Conservation (phyloP, 192 early-diverging fungal genomes). For the Podila epigama region DNA sequence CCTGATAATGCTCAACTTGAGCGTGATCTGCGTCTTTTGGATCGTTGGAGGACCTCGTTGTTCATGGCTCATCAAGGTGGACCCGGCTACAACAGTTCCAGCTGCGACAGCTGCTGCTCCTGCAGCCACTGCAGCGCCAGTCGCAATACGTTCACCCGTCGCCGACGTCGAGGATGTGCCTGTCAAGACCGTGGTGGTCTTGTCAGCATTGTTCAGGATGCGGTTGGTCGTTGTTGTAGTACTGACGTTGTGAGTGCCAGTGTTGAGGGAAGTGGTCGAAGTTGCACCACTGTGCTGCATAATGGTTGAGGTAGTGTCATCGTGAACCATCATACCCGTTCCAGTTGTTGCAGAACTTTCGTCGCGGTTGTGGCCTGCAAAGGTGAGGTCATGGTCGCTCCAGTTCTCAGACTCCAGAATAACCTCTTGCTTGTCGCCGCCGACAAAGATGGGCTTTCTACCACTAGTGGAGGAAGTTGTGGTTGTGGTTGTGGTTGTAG, state of each 20-base stretch:
- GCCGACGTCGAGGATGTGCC: background rate
- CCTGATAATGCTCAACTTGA: conserved; percentile 36
- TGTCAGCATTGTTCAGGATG: background rate
- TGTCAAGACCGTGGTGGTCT: background rate
- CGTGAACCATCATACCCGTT: background rate
- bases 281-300: conserved; percentile 11
- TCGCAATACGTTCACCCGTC: background rate
- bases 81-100: background rate
- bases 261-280: conserved; percentile 1
- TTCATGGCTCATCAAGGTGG: background rate
- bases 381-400: background rate
- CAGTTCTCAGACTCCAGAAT: background rate
- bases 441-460: background rate
- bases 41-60: conserved; percentile 3
- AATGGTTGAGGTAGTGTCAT: conserved; percentile 8
- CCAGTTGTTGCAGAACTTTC: conserved; percentile 9
- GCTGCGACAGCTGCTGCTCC: background rate
- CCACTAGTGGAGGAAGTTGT: background rate
- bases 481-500: conserved; percentile 8
- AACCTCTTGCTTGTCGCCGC: conserved; percentile 7
- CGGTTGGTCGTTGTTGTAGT: background rate
- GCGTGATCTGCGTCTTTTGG: conserved; percentile 40
- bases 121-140: background rate
- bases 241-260: background rate
- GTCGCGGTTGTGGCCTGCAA: conserved; percentile 2